These are phyloP conservation scores for Entomortierella beljakovae DNA, from an alignment of 192 early-diverging fungal genomes.

Conservation along the genomic window DNA sequence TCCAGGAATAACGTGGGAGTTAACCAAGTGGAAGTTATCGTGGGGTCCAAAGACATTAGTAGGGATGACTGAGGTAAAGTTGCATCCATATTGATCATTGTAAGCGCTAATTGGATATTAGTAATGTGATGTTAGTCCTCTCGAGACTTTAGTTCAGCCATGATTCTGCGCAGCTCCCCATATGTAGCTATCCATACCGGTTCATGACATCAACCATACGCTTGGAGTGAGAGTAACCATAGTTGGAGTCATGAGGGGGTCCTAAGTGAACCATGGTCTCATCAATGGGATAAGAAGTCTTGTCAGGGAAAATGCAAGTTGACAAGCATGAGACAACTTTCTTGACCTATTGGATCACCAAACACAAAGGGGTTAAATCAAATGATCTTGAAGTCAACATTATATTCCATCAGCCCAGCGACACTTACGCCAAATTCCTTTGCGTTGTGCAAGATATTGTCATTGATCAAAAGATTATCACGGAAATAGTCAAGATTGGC, in stretches of 20 bases:
- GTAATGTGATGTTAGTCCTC: background rate
- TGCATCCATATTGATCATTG: conserved; percentile 80
- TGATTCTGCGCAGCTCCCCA: background rate
- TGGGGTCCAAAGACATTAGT: conserved; percentile 87
- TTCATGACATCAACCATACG: conserved; percentile 88
- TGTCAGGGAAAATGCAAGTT: conserved; percentile 88
- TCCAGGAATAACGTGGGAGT: conserved; percentile 84
- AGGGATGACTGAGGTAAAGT: conserved; percentile 85
- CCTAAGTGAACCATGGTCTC: conserved; percentile 89
- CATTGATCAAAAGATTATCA: conserved; percentile 84
- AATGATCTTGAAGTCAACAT: too few relatives aligned
- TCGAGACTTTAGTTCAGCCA: too few relatives aligned
- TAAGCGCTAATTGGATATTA: conserved; percentile 68
- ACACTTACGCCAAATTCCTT: conserved; percentile 68
- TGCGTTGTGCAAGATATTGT: conserved; percentile 74
- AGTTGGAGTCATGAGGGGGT: conserved; percentile 84
- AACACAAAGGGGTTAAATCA: background rate
- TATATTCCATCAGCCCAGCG: too few relatives aligned
- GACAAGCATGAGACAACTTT: conserved; percentile 90
- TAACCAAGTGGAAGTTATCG: conserved; percentile 84
- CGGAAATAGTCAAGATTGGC: conserved; percentile 82
- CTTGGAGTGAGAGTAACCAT: conserved; percentile 86
- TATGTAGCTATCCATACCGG: conserved; percentile 58
- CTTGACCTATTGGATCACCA: conserved; percentile 61
- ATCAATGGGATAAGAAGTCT: conserved; percentile 86